A percentile compares a stretch with the other conserved stretches of the same genome.
Conservation (phyloP, 1,139 yeast species). For the Yamadazyma taylorii region DNA sequence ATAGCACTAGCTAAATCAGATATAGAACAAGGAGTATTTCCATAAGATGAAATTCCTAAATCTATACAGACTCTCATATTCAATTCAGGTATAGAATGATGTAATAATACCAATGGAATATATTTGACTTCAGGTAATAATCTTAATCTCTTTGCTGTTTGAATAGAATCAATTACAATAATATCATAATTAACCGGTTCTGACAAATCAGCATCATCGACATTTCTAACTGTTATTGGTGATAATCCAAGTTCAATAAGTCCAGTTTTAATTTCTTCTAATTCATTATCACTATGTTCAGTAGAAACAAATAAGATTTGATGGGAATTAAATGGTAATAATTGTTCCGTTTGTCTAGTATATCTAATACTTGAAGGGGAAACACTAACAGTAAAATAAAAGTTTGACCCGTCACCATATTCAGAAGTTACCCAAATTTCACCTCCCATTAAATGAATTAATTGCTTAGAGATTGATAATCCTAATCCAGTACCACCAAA, state of each 20-base stretch:
- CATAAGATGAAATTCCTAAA: constrained; percentile 83
- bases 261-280: constrained; percentile 43
- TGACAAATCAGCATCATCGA: constrained; percentile 48
- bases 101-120: constrained; percentile 75
- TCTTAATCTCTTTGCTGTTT: constrained; percentile 69
- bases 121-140: constrained; percentile 73
- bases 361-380: constrained; percentile 69
- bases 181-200: constrained; percentile 72
- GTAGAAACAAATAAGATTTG: constrained; percentile 69
- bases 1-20: constrained; percentile 80
- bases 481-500: constrained; percentile 93
- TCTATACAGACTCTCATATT: constrained; percentile 82
- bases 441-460: constrained; percentile 88
- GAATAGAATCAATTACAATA: constrained; percentile 77
- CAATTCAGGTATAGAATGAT: constrained; percentile 75
- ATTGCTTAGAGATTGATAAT: constrained; percentile 79
- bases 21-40: constrained; percentile 82
- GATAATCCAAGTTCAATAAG: constrained; percentile 46
- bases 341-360: constrained; percentile 63
- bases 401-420: constrained; percentile 80
- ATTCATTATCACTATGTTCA: constrained; percentile 54
- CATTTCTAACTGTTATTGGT: constrained; percentile 51
- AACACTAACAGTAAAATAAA: constrained; percentile 76
- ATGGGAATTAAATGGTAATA: constrained; percentile 73
- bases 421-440: constrained; percentile 85